phyloP scores from a whole-genome alignment of 1,284 basidiomycete genomes.

The Lentinula novae-zelandiae region DNA sequence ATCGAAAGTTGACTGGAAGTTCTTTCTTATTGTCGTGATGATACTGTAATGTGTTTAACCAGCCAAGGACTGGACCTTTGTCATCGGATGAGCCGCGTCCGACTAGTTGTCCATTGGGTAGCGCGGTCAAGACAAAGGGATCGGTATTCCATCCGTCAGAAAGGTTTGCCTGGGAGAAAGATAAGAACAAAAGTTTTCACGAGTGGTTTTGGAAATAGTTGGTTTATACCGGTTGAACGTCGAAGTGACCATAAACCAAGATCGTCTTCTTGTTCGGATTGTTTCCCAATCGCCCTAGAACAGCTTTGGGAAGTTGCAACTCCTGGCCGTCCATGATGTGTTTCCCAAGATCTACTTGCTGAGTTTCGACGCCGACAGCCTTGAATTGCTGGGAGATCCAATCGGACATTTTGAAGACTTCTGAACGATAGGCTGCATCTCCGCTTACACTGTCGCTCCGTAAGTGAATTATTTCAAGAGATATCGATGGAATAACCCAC shows the following conservation, averaged over 20 bases:
- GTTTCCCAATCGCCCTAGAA: slow-evolving; percentile 82
- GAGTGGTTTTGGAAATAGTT: not conserved
- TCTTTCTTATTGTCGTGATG: slow-evolving; percentile 72
- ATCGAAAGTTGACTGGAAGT: slow-evolving; percentile 91
- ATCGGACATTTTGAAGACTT: slow-evolving; percentile 81
- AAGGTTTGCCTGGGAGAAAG: slow-evolving; percentile 47
- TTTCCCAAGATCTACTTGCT: slow-evolving; percentile 73
- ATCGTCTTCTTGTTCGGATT: slow-evolving; percentile 87
- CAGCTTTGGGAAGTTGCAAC: slow-evolving; percentile 81
- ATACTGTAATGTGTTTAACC: slow-evolving; percentile 94
- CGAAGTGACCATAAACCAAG: slow-evolving; percentile 89
- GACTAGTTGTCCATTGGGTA: slow-evolving; percentile 72
- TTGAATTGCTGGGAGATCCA: slow-evolving; percentile 77
- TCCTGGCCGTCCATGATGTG: slow-evolving; percentile 81
- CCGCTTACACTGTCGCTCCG: slow-evolving; percentile 54
- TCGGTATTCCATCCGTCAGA: slow-evolving; percentile 92
- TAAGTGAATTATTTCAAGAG: not conserved
- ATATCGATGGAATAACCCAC: slow-evolving; percentile 34
- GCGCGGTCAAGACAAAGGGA: slow-evolving; percentile 80
- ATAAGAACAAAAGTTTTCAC: not conserved
- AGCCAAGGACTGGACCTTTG: slow-evolving; percentile 91
- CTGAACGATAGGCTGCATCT: slow-evolving; percentile 62
- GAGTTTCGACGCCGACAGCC: slow-evolving; percentile 72
- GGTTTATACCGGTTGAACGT: slow-evolving; percentile 68
- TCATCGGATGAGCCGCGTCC: slow-evolving; percentile 93